Evolutionary conservation across 768 basidiomycete species (phyloP).

Genomic region (Suillus variegatus): DNA sequence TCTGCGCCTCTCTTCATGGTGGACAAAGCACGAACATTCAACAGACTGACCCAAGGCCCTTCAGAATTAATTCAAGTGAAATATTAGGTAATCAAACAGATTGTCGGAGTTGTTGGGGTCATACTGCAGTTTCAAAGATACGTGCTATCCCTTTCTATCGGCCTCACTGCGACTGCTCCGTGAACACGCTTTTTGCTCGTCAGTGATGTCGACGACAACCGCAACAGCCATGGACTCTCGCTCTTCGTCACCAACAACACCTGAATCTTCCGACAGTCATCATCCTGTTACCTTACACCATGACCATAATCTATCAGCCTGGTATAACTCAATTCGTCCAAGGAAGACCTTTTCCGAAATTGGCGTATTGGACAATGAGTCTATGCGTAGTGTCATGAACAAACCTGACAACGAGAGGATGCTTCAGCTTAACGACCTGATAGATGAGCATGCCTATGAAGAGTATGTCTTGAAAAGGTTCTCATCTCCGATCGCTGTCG

Average conservation of each 20-base stretch:
- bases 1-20: conserved; percentile 79
- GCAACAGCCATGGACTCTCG: conserved; percentile 56
- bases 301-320: conserved; percentile 52
- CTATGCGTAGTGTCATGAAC: conserved; percentile 38
- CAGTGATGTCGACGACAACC: conserved; percentile 60
- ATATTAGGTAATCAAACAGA: conserved; percentile 20
- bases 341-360: conserved; percentile 40
- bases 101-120: conserved; percentile 19
- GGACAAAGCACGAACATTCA: conserved; percentile 4
- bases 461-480: conserved; percentile 50
- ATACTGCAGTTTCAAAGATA: neutral
- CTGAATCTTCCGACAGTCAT: conserved; percentile 59
- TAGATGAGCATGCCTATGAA: conserved; percentile 74
- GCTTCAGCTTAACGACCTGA: conserved; percentile 70
- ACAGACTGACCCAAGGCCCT: neutral
- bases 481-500: conserved; percentile 15
- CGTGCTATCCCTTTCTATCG: conserved; percentile 8
- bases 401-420: conserved; percentile 57
- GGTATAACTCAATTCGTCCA: conserved; percentile 54
- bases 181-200: conserved; percentile 13
- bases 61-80: conserved; percentile 13
- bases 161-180: conserved; percentile 8
- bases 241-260: conserved; percentile 72
- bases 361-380: conserved; percentile 46
- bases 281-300: conserved; percentile 52